These are phyloP conservation scores for Chytriomyces sp. DNA, from an alignment of 192 early-diverging fungal genomes.

Conservation along the genomic window DNA sequence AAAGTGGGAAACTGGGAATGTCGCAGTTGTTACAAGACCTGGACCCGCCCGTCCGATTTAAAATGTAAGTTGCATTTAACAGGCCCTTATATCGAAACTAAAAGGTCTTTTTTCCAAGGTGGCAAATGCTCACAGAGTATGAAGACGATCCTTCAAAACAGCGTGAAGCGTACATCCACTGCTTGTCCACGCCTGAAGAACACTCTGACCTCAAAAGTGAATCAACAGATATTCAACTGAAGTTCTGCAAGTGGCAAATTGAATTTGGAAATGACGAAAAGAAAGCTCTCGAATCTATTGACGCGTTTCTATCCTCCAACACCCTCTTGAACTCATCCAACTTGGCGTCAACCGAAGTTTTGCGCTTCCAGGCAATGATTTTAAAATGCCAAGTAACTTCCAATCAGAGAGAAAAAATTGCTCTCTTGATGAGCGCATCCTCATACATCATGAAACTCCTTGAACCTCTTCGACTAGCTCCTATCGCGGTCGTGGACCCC, in stretches of 20 bases:
- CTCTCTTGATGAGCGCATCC: not conserved
- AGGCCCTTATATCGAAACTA: too few relatives aligned
- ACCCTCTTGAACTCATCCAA: not conserved
- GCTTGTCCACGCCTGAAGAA: not conserved
- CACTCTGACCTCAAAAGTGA: not conserved
- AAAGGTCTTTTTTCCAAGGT: not conserved
- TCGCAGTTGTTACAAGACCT: conserved; percentile 16
- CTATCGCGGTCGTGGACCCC: not conserved
- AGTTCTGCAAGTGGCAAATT: conserved; percentile 3
- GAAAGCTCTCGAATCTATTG: not conserved
- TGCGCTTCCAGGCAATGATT: conserved; percentile 14
- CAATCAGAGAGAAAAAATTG: conserved; percentile 13
- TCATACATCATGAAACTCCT: not conserved
- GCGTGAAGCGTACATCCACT: conserved; percentile 10
- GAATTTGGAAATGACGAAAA: not conserved
- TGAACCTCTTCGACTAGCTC: not conserved
- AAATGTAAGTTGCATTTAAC: conserved; percentile 18
- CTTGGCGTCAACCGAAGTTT: not conserved
- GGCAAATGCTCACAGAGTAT: conserved; percentile 26
- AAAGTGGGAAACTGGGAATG: conserved; percentile 21
- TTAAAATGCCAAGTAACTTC: not conserved
- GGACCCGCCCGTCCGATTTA: conserved; percentile 5
- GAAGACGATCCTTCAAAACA: conserved; percentile 4
- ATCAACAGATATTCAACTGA: not conserved
- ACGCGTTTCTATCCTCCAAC: not conserved